Evolutionary conservation across 2,329 filamentous ascomycete species (phyloP).

Genomic region (Parasarocladium wereldwijsianum): DNA sequence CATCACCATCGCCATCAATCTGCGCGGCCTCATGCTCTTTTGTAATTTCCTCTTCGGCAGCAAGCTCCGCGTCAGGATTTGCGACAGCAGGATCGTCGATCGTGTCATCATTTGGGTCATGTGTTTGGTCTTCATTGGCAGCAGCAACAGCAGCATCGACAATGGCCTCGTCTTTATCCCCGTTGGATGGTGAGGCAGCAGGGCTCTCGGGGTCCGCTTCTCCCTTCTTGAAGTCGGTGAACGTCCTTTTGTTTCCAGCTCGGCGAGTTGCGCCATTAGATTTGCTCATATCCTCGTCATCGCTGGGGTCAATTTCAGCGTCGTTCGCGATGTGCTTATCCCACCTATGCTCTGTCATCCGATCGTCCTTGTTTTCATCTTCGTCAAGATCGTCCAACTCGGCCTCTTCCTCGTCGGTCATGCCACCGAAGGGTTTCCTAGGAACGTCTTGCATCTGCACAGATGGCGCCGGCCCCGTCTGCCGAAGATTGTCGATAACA

Average conservation of each 20-base stretch:
- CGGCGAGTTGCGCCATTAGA: constrained; percentile 54
- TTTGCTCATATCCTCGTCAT: constrained; percentile 69
- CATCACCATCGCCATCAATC: constrained; percentile 34
- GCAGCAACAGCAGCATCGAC: not conserved
- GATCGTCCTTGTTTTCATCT: constrained; percentile 71
- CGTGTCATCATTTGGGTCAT: constrained; percentile 25
- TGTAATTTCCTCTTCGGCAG: constrained; percentile 8
- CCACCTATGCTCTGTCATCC: constrained; percentile 68
- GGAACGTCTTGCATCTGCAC: constrained; percentile 78
- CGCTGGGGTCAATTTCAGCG: constrained; percentile 75
- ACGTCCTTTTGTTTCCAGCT: constrained; percentile 33
- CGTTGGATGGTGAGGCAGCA: constrained; percentile 21
- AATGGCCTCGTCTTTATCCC: constrained; percentile 14
- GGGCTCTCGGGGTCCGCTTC: constrained; percentile 23
- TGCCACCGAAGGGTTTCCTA: constrained; percentile 43
- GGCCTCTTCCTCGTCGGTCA: constrained; percentile 52
- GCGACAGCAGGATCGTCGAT: constrained; percentile 26
- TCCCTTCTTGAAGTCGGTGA: constrained; percentile 34
- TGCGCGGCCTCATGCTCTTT: constrained; percentile 16
- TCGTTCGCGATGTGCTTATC: constrained; percentile 65
- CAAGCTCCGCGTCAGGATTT: constrained; percentile 12
- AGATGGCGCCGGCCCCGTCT: constrained; percentile 73
- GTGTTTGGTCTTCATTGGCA: constrained; percentile 16
- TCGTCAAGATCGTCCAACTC: constrained; percentile 60
- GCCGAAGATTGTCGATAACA: constrained; percentile 74